Conservation (phyloP, 345 rosid genomes). For the Syzygium aromaticum region DNA sequence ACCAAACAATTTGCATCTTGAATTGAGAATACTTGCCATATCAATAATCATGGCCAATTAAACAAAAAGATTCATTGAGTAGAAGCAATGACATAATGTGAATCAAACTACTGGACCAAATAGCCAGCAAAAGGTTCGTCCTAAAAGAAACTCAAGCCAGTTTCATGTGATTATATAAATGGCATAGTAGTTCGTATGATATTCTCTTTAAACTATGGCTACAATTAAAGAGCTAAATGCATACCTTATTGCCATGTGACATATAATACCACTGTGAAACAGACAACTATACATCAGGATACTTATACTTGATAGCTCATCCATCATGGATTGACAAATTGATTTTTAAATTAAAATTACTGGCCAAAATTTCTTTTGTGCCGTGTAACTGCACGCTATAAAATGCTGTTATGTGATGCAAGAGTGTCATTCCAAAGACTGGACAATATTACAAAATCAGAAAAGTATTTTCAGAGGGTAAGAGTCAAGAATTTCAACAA, state of each 20-base stretch:
- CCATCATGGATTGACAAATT: neutral
- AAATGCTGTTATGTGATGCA: neutral
- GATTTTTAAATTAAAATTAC: neutral
- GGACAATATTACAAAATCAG: neutral
- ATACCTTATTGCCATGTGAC: neutral
- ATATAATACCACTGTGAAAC: neutral
- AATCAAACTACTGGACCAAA: neutral
- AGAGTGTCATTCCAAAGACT: neutral
- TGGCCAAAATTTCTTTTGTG: neutral
- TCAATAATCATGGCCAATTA: neutral
- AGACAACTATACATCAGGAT: neutral
- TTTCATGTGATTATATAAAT: neutral
- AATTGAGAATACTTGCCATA: neutral
- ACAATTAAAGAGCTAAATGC: neutral
- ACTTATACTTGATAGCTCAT: neutral
- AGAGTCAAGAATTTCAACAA: neutral
- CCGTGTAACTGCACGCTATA: neutral
- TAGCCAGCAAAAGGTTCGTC: neutral
- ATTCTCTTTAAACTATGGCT: neutral
- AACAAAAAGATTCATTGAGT: neutral
- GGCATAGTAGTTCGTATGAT: neutral
- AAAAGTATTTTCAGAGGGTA: neutral
- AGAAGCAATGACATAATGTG: neutral
- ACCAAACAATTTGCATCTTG: neutral
- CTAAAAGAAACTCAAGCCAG: neutral